Evolutionary conservation across 345 rosid genomes (phyloP), one percentile per base, ranked within the genome.

Genomic region (Firmiana major): DNA sequence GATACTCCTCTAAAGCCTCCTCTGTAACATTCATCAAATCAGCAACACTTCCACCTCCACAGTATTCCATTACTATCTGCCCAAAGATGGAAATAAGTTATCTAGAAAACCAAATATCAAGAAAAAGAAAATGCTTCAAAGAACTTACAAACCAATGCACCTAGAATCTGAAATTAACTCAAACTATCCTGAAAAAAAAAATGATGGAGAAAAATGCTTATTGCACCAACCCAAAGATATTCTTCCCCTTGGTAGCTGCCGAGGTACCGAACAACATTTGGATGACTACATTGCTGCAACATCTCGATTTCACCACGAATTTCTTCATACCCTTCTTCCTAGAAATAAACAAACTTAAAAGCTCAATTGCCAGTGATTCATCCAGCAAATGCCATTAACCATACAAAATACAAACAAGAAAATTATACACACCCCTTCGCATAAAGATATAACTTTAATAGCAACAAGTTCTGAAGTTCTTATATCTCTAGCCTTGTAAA

Each of bases 61-160:
- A 96, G 69, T 96, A 96, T 87, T 96, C 99, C 99, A 96, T 96
- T 80, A 96, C 97, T 84, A 93, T 96, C 99, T 96, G 99, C 87
- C 87, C 85, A 73, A 82, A 79, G 60, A 83, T 57, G 65, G 11
- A 82, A 83, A 77, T 53, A 49, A 83, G 76, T 79, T 77, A 78
- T 72, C 66, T 78, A 45, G 82, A 75, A 36, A 74, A 45, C 34
- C 34, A 1, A 74, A 57, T 43, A 81, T 22, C 75, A 34, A 51
- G 63, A 63, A 76, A 38, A 10, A 42, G 40, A 45, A 38, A 74
- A 71, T 75, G 34, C 54, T 46, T 16, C 55, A 46, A 2, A 7
- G 70, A 53, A 42, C 46, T 51, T 77, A 45, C 46, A 48, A 81
- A 73, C 58, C 75, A 64, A 74, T 28, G 43, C 21, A 77, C 48